Conservation (phyloP, 306 rosid genomes). For the Fagus crenata region DNA sequence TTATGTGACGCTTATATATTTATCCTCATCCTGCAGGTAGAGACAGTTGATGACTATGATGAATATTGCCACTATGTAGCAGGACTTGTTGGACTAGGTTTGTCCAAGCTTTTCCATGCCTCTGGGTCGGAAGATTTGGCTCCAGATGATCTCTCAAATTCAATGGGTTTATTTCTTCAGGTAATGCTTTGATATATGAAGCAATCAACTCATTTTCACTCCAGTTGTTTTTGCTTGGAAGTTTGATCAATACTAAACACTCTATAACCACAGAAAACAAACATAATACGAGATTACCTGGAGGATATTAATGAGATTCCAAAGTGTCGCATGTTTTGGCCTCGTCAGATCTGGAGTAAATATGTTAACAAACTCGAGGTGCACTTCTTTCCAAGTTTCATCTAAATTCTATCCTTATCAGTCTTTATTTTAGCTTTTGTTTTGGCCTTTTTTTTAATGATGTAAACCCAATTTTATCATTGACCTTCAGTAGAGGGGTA, state of each 20-base stretch:
- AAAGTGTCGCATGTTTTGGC: constrained; percentile 99
- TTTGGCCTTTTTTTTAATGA: not conserved
- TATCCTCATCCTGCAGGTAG: constrained; percentile 66
- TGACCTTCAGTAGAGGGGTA: not conserved
- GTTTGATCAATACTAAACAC: constrained; percentile 23
- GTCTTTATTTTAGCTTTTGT: not conserved
- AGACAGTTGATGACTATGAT: constrained; percentile 81
- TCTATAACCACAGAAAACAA: constrained; percentile 75
- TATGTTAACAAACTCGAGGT: constrained; percentile 95
- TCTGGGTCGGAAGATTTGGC: constrained; percentile 70
- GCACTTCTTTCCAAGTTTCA: constrained; percentile 28
- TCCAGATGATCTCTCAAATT: constrained; percentile 68
- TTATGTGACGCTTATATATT: constrained; percentile 16
- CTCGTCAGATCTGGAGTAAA: constrained; percentile 91
- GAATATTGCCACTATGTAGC: constrained; percentile 99
- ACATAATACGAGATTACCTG: constrained; percentile 93
- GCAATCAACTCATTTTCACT: constrained; percentile 24
- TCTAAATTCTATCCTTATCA: constrained; percentile 8
- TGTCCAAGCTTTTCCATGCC: constrained; percentile 93
- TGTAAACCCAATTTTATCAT: not conserved
- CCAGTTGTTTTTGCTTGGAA: constrained; percentile 20
- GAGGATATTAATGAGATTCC: constrained; percentile 99
- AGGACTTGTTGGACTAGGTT: constrained; percentile 95
- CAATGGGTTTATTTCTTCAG: constrained; percentile 99
- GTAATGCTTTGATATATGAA: constrained; percentile 40